Conservation (phyloP, 176 grass and related monocot genomes). For the Musa schizocarpa region DNA sequence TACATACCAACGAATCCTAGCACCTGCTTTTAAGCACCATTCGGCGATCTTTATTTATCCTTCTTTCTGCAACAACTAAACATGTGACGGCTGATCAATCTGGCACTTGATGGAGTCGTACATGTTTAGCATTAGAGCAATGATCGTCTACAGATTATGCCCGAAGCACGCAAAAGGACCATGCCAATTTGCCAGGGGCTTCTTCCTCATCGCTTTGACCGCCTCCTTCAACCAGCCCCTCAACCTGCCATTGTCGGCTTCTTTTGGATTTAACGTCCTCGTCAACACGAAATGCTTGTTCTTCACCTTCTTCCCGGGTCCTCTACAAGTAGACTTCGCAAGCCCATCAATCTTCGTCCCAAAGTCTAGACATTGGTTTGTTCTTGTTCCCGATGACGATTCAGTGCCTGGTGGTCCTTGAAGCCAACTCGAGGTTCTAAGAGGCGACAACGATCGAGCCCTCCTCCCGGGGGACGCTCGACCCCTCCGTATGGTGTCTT, state of each 20-base stretch:
- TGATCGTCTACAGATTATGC: neutral
- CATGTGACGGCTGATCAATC: no score
- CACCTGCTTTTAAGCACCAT: no score
- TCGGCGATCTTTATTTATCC: no score
- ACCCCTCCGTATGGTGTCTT: neutral
- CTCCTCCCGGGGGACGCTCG: constrained; percentile 14
- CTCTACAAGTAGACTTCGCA: no score
- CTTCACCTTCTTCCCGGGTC: neutral
- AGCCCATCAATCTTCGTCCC: no score
- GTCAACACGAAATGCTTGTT: neutral
- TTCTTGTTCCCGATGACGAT: neutral
- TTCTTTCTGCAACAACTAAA: no score
- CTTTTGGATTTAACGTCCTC: neutral
- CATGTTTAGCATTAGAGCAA: neutral
- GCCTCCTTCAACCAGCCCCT: neutral
- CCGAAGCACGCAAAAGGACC: neutral
- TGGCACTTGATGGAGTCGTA: no score
- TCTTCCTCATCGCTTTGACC: neutral
- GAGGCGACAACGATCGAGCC: constrained; percentile 27
- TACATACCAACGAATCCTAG: no score
- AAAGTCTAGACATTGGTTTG: no score
- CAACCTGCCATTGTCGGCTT: neutral
- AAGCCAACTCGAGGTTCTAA: constrained; percentile 23
- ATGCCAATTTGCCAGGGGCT: neutral
- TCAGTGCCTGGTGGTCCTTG: no score